Conservation (phyloP, 805 yeast genomes). For the Helenozyma rhizophorensis region DNA sequence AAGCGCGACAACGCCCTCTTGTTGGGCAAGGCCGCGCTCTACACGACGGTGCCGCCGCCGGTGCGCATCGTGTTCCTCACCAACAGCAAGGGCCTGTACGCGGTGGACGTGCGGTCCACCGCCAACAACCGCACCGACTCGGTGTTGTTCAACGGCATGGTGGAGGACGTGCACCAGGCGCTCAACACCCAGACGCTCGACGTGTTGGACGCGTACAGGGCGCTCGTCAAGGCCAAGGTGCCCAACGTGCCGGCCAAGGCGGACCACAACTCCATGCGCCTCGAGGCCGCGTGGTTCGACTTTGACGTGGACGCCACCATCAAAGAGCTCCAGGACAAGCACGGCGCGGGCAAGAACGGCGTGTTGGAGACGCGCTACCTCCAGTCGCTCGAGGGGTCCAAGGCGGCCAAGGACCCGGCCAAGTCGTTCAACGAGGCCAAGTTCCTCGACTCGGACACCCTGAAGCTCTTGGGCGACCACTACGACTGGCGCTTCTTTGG, state of each 20-base stretch:
- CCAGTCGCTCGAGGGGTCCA: conserved; percentile 16
- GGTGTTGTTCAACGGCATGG: conserved; percentile 22
- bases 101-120: conserved; percentile 14
- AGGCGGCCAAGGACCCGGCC: conserved; percentile 7
- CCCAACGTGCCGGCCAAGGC: conserved; percentile 2
- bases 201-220: conserved; percentile 12
- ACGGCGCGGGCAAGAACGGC: neutral
- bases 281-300: conserved; percentile 20
- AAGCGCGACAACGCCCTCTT: conserved; percentile 20
- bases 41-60: conserved; percentile 26
- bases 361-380: conserved; percentile 16
- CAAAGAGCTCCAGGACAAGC: conserved; percentile 16
- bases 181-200: conserved; percentile 4
- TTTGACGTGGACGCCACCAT: conserved; percentile 20
- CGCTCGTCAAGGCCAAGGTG: conserved; percentile 7
- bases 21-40: conserved; percentile 26
- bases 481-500: conserved; percentile 22
- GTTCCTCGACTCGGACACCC: conserved; percentile 4
- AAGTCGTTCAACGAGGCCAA: conserved; percentile 12
- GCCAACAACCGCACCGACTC: conserved; percentile 16
- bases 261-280: conserved; percentile 1
- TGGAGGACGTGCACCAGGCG: conserved; percentile 6
- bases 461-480: conserved; percentile 11
- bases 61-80: conserved; percentile 27
- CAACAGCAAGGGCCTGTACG: conserved; percentile 17